Evolutionary conservation across 2,329 filamentous ascomycete genomes (phyloP).

Genomic region (Claviceps sp.): DNA sequence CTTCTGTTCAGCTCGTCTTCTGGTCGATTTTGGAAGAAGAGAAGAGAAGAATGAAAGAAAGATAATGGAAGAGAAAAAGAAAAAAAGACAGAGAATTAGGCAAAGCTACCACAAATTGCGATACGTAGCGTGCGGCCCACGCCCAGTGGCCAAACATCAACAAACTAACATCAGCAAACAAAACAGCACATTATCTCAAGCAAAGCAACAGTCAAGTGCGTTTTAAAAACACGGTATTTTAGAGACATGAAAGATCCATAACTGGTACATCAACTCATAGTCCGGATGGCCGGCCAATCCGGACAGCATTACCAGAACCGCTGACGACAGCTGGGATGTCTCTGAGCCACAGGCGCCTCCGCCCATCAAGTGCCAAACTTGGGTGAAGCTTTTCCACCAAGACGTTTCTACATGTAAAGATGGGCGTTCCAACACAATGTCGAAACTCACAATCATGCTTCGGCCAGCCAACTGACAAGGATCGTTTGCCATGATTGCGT

Average conservation of each 20-base stretch:
- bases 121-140: neutral
- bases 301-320: neutral
- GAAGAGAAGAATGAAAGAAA: neutral
- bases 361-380: neutral
- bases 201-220: neutral
- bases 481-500: neutral
- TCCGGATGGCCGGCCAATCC: conserved; percentile 5
- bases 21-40: neutral
- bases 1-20: too few species aligned
- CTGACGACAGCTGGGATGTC: neutral
- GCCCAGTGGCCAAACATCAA: conserved; percentile 1
- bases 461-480: neutral
- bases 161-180: neutral
- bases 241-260: neutral
- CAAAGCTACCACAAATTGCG: conserved; percentile 2
- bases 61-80: neutral
- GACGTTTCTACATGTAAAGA: neutral
- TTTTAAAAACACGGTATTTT: neutral
- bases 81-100: neutral
- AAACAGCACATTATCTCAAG: neutral
- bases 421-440: neutral
- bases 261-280: neutral
- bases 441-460: neutral
- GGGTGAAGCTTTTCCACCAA: neutral
- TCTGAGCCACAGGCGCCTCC: neutral